A percentile compares a stretch with the other conserved stretches of the same genome.
These are phyloP conservation scores for Panicum hallii DNA, from an alignment of 202 grass and related monocot genomes.

Conservation along the genomic window DNA sequence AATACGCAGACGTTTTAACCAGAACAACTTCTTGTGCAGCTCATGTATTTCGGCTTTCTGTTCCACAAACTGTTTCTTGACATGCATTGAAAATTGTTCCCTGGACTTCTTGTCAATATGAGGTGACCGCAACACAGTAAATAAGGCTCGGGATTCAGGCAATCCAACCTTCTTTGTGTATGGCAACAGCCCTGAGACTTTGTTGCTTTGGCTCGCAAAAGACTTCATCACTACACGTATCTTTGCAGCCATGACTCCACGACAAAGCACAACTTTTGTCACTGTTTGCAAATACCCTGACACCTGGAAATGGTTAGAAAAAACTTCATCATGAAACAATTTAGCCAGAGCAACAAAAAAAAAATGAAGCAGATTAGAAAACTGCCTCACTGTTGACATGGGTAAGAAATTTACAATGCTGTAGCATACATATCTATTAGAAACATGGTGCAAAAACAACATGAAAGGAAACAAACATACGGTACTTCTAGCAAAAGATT, in stretches of 20 bases:
- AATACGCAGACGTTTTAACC: slow-evolving; percentile 57
- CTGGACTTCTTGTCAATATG: slow-evolving; percentile 72
- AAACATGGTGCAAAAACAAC: neutral
- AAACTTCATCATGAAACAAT: slow-evolving; percentile 18
- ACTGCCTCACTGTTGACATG: neutral
- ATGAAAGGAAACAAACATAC: neutral
- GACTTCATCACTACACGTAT: slow-evolving; percentile 58
- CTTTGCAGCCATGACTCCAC: slow-evolving; percentile 48
- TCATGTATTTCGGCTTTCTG: slow-evolving; percentile 42
- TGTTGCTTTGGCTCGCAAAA: slow-evolving; percentile 47
- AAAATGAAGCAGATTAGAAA: neutral
- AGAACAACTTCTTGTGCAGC: slow-evolving; percentile 61
- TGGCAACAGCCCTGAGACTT: slow-evolving; percentile 36
- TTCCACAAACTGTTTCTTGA: slow-evolving; percentile 62
- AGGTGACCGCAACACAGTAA: slow-evolving; percentile 62
- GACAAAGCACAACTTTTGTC: neutral
- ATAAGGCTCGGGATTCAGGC: slow-evolving; percentile 47
- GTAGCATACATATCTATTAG: neutral
- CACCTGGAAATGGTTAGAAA: neutral
- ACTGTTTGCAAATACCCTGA: slow-evolving; percentile 7
- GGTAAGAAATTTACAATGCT: neutral
- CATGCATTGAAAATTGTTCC: slow-evolving; percentile 58
- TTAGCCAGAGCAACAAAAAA: neutral
- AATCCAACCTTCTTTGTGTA: slow-evolving; percentile 49
- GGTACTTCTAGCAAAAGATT: neutral